Percentiles rank a stretch among this genome's conserved stretches.
phyloP scores from a whole-genome alignment of 352 stramenopile species.

The Phytophthora brassicae region DNA sequence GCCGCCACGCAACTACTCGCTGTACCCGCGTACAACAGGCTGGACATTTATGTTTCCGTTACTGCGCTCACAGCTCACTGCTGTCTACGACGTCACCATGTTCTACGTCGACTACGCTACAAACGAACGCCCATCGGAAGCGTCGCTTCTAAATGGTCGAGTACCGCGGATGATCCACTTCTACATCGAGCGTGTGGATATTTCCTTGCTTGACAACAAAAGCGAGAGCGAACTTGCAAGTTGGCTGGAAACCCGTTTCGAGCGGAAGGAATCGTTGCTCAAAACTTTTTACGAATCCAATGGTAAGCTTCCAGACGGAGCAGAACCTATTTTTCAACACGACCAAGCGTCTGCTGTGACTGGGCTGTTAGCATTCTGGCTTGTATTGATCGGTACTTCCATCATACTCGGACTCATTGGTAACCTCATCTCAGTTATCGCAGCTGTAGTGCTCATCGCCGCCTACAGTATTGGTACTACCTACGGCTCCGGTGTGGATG shows the following conservation, averaged over 20 bases:
- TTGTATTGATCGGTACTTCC: constrained; percentile 36
- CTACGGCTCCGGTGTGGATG: constrained; percentile 52
- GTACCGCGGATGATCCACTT: constrained; percentile 68
- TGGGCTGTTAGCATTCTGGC: constrained; percentile 57
- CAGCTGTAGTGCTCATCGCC: constrained; percentile 22
- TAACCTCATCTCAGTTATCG: constrained; percentile 29
- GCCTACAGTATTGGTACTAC: constrained; percentile 38
- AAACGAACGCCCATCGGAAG: constrained; percentile 69
- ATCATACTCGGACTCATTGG: constrained; percentile 35
- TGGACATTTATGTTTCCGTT: constrained; percentile 78
- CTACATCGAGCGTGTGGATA: constrained; percentile 65
- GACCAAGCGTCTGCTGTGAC: constrained; percentile 31
- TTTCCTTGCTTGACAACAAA: constrained; percentile 36
- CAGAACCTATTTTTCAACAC: constrained; percentile 46
- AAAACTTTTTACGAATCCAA: constrained; percentile 64
- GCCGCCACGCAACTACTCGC: constrained; percentile 50
- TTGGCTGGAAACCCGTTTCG: constrained; percentile 71
- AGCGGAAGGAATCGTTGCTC: constrained; percentile 65
- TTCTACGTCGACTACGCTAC: constrained; percentile 73
- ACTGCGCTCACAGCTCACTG: constrained; percentile 53
- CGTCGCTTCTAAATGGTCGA: constrained; percentile 56
- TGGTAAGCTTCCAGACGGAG: constrained; percentile 48
- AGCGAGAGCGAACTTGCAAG: constrained; percentile 45
- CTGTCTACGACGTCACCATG: constrained; percentile 84
- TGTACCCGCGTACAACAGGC: constrained; percentile 78